Base-by-base conservation (phyloP, 1,284 basidiomycete genomes). In the Ganoderma boninense region DNA sequence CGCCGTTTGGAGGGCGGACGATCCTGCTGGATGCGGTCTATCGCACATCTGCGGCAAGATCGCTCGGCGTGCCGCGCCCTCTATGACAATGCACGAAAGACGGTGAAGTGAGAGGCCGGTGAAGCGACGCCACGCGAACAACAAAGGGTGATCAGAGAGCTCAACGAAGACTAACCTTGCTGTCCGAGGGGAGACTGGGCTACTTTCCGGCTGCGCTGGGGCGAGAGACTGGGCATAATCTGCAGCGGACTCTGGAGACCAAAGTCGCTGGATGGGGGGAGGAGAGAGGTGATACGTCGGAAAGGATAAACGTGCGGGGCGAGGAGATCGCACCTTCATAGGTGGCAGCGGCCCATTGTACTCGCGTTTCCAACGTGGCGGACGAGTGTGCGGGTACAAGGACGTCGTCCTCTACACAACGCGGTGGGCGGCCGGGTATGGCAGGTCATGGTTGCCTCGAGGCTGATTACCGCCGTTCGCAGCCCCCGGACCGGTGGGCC, bases 191-290 rank as follows among this genome's bases (percentile, higher is more conserved):
- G 69, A 38, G 69, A 70, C 56, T 79, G 80, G 68, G 80, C 77
- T 68, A 79, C 82, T 14, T 84, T 86, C 76, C 86, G 80, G 74
- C 81, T 83, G 77, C 89, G 87, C 77, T 90, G 89, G 26, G 88
- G 87, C 64, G 90, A 89, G 77, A 88, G 87, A 74, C 83, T 88
- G 63, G 90, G 84, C 90, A 92, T 92, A 71, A 77, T 77, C 73
- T 73, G 71, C 64, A 72, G 67, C 54, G 72, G 71, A 67, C 67
- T 75, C 72, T 69, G 70, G 66, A 70, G 71, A 66, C 69, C 70
- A 71, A 72, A 72, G 76, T 74, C 73, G 71, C 65, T 73, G 75
- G 72, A 71, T 63, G 74, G 72, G 73, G 65, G 74, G 73, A 74
- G 68, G 75, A 70, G 73, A 70, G 73, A 76, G 73, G 70, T 73